These are phyloP conservation scores for Drosera capensis DNA, from an alignment of 148 eudicot genomes.

Conservation along the genomic window DNA sequence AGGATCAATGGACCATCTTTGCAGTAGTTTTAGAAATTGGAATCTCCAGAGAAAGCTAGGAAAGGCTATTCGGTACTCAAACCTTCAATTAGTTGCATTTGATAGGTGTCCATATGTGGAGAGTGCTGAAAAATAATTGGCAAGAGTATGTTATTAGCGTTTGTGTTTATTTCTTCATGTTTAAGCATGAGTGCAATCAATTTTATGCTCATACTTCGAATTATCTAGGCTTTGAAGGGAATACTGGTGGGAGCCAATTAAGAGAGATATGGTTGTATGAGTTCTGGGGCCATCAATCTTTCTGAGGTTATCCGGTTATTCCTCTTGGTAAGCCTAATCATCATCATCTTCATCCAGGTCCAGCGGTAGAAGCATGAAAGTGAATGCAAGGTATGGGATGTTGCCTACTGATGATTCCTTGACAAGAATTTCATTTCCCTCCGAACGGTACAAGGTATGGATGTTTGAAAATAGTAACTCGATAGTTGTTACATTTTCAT, in stretches of 20 bases:
- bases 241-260: slow-evolving; percentile 90
- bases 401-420: slow-evolving; percentile 71
- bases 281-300: slow-evolving; percentile 56
- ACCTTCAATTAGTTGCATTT: slow-evolving; percentile 63
- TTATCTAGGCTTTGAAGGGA: slow-evolving; percentile 75
- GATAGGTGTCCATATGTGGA: slow-evolving; percentile 36
- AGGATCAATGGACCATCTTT: slow-evolving; percentile 20
- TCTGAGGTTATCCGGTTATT: slow-evolving; percentile 76
- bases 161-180: not conserved
- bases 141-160: slow-evolving; percentile 42
- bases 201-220: slow-evolving; percentile 5
- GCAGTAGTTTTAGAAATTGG: slow-evolving; percentile 50
- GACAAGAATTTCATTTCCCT: slow-evolving; percentile 66
- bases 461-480: not conserved
- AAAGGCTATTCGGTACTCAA: slow-evolving; percentile 27
- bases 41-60: slow-evolving; percentile 19
- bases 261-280: slow-evolving; percentile 96
- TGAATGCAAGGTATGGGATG: slow-evolving; percentile 87
- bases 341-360: slow-evolving; percentile 1
- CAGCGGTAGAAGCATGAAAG: slow-evolving; percentile 70
- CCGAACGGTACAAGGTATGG: slow-evolving; percentile 40
- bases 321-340: slow-evolving; percentile 78
- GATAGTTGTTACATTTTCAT: not conserved
- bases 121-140: slow-evolving; percentile 48
- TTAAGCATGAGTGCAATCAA: not conserved